phyloP scores from a whole-genome alignment of 139 green algal species.

The Volvox africanus region DNA sequence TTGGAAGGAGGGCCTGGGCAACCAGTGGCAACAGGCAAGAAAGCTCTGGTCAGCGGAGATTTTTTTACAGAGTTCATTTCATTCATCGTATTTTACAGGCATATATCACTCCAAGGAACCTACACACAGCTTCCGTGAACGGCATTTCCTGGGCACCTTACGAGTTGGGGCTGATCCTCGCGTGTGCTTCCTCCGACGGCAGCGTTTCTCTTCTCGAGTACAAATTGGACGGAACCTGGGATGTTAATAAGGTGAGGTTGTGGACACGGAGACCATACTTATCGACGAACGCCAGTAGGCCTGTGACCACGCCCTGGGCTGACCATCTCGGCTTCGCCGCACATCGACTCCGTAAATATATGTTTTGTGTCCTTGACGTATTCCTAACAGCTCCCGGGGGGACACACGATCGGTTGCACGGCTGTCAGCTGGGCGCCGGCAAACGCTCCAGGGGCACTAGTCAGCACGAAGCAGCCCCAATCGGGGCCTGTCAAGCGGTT shows the following conservation, averaged over 20 bases:
- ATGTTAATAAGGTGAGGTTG: slow-evolving; percentile 73
- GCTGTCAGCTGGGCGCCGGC: slow-evolving; percentile 94
- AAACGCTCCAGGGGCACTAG: slow-evolving; percentile 71
- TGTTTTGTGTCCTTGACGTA: background rate
- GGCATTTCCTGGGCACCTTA: slow-evolving; percentile 93
- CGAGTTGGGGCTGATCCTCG: slow-evolving; percentile 92
- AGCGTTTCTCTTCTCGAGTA: slow-evolving; percentile 84
- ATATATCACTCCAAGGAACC: slow-evolving; percentile 64
- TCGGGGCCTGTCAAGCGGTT: slow-evolving; percentile 75
- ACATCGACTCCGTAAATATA: background rate
- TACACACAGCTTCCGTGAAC: slow-evolving; percentile 92
- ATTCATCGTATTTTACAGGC: slow-evolving; percentile 56
- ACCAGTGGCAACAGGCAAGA: slow-evolving; percentile 82
- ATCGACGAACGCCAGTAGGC: no score
- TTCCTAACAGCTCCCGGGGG: slow-evolving; percentile 52
- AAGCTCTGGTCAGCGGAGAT: background rate
- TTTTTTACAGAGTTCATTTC: background rate
- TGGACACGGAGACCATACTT: no score
- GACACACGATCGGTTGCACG: slow-evolving; percentile 89
- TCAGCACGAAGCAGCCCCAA: slow-evolving; percentile 58
- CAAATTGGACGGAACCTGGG: slow-evolving; percentile 73
- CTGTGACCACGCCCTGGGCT: no score
- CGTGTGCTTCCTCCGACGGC: slow-evolving; percentile 93
- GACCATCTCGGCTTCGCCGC: no score
- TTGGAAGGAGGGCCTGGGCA: slow-evolving; percentile 89